phyloP scores from a whole-genome alignment of 768 basidiomycete genomes.

The Xerocomellus amylosporus region DNA sequence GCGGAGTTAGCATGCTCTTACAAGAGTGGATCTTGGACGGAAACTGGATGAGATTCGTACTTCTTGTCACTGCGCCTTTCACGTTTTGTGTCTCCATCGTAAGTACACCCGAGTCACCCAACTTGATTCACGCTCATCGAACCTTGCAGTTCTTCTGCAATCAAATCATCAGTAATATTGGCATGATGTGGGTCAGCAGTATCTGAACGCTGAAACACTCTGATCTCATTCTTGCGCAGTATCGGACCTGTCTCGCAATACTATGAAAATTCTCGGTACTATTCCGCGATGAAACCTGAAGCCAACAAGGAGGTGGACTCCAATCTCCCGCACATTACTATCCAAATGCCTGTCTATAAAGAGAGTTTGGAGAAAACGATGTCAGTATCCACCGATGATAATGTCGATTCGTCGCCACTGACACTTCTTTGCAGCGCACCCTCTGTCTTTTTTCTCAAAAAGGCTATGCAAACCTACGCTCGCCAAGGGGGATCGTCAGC shows the following conservation, averaged over 20 bases:
- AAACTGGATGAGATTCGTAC: slow-evolving; percentile 57
- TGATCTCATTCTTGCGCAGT: slow-evolving; percentile 32
- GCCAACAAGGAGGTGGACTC: slow-evolving; percentile 62
- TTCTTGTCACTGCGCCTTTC: slow-evolving; percentile 65
- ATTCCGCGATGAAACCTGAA: slow-evolving; percentile 64
- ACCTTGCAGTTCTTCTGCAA: slow-evolving; percentile 63
- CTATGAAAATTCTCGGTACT: slow-evolving; percentile 81
- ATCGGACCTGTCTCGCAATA: slow-evolving; percentile 84
- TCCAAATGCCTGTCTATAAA: slow-evolving; percentile 89
- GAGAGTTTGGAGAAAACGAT: slow-evolving; percentile 80
- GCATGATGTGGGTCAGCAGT: slow-evolving; percentile 53
- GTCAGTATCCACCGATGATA: slow-evolving; percentile 41
- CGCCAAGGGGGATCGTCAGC: slow-evolving; percentile 59
- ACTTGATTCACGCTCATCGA: neutral
- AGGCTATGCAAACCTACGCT: slow-evolving; percentile 62
- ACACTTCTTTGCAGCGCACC: slow-evolving; percentile 45
- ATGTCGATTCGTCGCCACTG: neutral
- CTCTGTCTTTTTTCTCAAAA: slow-evolving; percentile 63
- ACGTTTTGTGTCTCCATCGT: slow-evolving; percentile 76
- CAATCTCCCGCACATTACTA: slow-evolving; percentile 68
- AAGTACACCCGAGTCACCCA: slow-evolving; percentile 24
- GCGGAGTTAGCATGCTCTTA: slow-evolving; percentile 56
- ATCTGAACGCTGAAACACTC: neutral
- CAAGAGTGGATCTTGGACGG: slow-evolving; percentile 69
- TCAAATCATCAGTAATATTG: slow-evolving; percentile 62